Conservation (phyloP, 1,284 basidiomycete genomes). For the Neonothopanus nambi region DNA sequence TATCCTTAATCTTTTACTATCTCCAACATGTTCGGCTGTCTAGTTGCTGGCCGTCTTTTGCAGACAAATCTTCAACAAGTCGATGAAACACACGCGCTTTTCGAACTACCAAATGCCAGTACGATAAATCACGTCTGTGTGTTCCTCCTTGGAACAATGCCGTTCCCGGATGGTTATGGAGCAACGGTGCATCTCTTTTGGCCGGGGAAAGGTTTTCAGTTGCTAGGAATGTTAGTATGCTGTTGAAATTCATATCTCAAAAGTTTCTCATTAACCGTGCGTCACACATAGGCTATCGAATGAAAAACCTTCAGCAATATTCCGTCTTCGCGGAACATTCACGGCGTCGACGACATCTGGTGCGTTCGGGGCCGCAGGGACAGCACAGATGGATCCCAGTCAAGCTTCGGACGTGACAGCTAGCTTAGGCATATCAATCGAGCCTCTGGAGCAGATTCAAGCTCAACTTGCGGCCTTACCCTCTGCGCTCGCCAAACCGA, state of each 20-base stretch:
- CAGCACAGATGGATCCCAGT: conserved; percentile 19
- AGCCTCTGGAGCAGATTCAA: conserved; percentile 61
- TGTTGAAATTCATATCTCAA: neutral
- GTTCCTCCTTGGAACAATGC: conserved; percentile 83
- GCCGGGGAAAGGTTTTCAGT: conserved; percentile 86
- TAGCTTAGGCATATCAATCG: conserved; percentile 71
- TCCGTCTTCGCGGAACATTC: conserved; percentile 76
- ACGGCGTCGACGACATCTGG: conserved; percentile 53
- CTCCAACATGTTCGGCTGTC: conserved; percentile 66
- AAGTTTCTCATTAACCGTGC: neutral
- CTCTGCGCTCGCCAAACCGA: conserved; percentile 31
- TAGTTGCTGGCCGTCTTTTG: conserved; percentile 72
- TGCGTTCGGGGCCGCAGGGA: conserved; percentile 47
- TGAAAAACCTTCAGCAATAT: conserved; percentile 90
- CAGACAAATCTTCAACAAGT: conserved; percentile 78
- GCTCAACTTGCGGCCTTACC: conserved; percentile 53
- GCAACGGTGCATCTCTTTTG: conserved; percentile 90
- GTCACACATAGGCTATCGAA: conserved; percentile 78
- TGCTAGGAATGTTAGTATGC: conserved; percentile 79
- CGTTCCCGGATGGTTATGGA: conserved; percentile 88
- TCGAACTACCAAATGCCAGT: conserved; percentile 75
- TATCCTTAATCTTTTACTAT: neutral
- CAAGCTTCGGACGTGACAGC: conserved; percentile 54
- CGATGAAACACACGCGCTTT: conserved; percentile 84
- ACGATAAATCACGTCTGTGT: conserved; percentile 90